Base-by-base conservation (phyloP, 192 early-diverging fungal genomes). In the Lobosporangium transversale region DNA sequence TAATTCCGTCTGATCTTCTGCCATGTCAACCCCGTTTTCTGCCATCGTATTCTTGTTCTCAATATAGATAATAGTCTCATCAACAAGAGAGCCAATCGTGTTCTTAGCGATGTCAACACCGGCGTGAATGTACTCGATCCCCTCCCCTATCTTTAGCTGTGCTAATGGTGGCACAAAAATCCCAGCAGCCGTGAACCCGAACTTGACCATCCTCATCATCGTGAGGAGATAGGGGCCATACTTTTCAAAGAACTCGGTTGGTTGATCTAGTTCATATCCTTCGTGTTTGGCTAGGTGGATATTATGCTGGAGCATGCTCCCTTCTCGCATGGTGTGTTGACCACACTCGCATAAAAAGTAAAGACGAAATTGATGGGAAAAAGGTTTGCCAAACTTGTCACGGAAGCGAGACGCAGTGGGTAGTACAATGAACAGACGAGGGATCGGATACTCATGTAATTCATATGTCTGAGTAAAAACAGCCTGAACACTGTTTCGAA, bases 381-480 rank as follows among this genome's bases (percentile, higher is more conserved):
- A 52, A 23, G 31, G 26, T 4, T 44, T 58, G 4, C 29, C 17
- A 20, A 68, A 11, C 35, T 4, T 44, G 6, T 68, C 56, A 1
- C 57, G 49, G 18, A 27, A 18, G 2, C 50, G 26, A 4, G 23
- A 20, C 3, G n/a, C 31, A 11, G 37, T 50, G 2, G 66, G 66
- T 1, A 68, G 18, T 11, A 68, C 35, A 18, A 68, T 68, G 51
- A 68, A 68, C 21, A 68, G 31, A 17, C 66, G 31, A 20, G 66
- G 66, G 26, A 60, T 59, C 1, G 66, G 57, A 12, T 32, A 60
- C 50, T 68, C 66, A 26, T 68, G 66, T 2, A 68, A 31, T 49
- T 68, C 55, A 33, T 68, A 68, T 12, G 66, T 58, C 20, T 68
- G 55, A 2, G 36, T 58, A 10, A 58, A 20, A 11, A 68, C 24